Evolutionary conservation across 257 asterid genomes (phyloP).

Genomic region (Capsicum rhomboideum): DNA sequence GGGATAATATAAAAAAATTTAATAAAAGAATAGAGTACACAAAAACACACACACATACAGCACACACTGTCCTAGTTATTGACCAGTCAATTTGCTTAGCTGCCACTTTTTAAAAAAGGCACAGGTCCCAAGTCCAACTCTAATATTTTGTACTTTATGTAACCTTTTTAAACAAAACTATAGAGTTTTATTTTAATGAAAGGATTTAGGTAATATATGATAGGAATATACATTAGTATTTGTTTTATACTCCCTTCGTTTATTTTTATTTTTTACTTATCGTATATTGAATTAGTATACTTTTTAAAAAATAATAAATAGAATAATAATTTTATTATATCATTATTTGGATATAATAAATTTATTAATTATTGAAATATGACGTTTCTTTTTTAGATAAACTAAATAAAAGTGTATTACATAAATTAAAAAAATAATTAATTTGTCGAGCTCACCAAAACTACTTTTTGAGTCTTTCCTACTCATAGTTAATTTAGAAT

Average conservation of each 20-base stretch:
- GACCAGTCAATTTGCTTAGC: slow-evolving; percentile 15
- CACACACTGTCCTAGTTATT: slow-evolving; percentile 1
- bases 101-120: slow-evolving; percentile 9
- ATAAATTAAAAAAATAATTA: too few species aligned
- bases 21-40: background rate
- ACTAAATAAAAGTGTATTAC: too few species aligned
- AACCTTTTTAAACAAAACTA: background rate
- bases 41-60: background rate
- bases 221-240: background rate
- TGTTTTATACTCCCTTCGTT: too few species aligned
- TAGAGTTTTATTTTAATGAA: background rate
- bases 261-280: too few species aligned
- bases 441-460: too few species aligned
- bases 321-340: too few species aligned
- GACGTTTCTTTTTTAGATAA: too few species aligned
- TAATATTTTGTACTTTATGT: background rate
- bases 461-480: background rate
- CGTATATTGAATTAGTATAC: too few species aligned
- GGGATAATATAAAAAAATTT: background rate
- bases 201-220: background rate
- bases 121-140: background rate
- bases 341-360: too few species aligned
- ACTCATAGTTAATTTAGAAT: background rate
- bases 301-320: too few species aligned
- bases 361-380: too few species aligned